Evolutionary conservation across 352 stramenopile genomes (phyloP), one percentile per base, ranked within the genome.

Genomic region (Phytophthora pisi): DNA sequence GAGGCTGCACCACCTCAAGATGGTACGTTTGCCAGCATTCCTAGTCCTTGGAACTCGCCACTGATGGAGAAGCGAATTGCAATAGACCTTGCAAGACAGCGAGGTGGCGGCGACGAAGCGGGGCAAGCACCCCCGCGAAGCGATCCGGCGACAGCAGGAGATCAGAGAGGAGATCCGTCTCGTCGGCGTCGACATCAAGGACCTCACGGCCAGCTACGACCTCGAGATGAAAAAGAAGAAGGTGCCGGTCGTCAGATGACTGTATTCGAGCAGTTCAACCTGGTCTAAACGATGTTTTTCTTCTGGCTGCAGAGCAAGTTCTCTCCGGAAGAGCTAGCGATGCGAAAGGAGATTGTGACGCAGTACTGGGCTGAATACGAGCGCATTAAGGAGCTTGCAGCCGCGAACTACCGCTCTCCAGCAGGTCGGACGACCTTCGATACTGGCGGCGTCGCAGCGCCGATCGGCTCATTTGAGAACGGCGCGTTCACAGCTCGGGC

Each of bases 211-310:
- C 4, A 91, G 79, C 36, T 90, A 89, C 61, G 84, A 93, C 51
- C 73, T 81, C 20, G 86, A 93, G 61, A 67, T 75, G 49, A 92
- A 92, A 65, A 94, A 96, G 80, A 94, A 91, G 57, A 94, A 92
- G 75, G 87, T 90, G 16, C 1, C 28, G 5, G 1, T 18, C n/a
- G 45, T 52, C 31, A 5, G 23, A 10, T 34, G 34, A 11, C 18
- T 28, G 13, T 6, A 20, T 18, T 9, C 11, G 23, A 55, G 49
- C 15, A 16, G 49, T 18, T 18, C 11, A 40, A 1, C n/a, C 7
- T 1, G 28, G n/a, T 36, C 36, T 26, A 66, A 18, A 18, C 13
- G 18, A 5, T 55, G 28, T 15, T 66, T 26, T 24, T 26, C 45
- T 51, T 58, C 38, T 46, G 7, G 16, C 11, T 57, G 3, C 43